Conservation (phyloP, 176 grass and related monocot genomes). For the Paspalum notatum region DNA sequence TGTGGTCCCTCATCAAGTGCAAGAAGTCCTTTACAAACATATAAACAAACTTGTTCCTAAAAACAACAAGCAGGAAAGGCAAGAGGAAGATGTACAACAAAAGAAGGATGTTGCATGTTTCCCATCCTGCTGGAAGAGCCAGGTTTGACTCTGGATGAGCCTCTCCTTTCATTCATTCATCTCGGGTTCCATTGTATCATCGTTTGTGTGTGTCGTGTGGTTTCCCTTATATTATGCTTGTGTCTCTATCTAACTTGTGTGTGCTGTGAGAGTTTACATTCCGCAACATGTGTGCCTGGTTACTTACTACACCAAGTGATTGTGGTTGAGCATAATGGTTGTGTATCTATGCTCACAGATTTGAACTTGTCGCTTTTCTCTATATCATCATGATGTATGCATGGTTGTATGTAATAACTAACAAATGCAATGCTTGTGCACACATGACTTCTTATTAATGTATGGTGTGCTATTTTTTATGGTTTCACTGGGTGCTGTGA, state of each 20-base stretch:
- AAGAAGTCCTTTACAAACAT: neutral
- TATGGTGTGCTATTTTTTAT: neutral
- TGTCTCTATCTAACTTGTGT: neutral
- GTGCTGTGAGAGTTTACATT: no score
- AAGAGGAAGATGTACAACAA: no score
- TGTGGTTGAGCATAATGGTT: slow-evolving; percentile 4
- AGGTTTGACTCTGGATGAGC: neutral
- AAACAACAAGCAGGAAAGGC: neutral
- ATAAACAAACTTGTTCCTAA: neutral
- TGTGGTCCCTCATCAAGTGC: neutral
- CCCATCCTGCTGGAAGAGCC: neutral
- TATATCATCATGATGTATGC: neutral
- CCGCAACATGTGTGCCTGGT: no score
- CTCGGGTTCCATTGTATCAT: no score
- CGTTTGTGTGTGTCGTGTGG: neutral
- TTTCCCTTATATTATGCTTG: neutral
- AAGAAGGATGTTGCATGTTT: neutral
- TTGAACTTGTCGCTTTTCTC: neutral
- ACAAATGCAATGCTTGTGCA: neutral
- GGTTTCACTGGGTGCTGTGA: neutral
- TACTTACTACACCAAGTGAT: neutral
- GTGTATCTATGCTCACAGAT: neutral
- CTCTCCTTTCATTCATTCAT: neutral
- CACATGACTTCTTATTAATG: slow-evolving; percentile 2
- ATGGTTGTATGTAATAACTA: slow-evolving; percentile 21